Base-by-base conservation (phyloP, 768 basidiomycete genomes). In the Boletus pseudopeckii region DNA sequence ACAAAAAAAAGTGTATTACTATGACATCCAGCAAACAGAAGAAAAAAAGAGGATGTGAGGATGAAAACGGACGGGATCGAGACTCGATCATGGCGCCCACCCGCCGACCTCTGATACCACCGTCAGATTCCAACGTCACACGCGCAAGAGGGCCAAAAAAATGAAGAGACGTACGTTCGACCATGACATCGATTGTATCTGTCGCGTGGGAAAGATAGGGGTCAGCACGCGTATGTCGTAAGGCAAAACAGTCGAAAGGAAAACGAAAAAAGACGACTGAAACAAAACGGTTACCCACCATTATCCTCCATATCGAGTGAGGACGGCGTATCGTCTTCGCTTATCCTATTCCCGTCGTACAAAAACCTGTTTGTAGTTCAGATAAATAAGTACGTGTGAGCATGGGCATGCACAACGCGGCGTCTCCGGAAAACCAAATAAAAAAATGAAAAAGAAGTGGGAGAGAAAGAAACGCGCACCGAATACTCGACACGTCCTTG, bases 181-280 rank as follows among this genome's bases (percentile, higher is more conserved):
- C 89, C 88, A 94, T 91, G 57, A 95, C 94, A 79, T 98, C 94
- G 72, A 98, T 93, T 7, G 92, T 85, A 69, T 98, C 94, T 85
- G 63, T 33, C 15, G 8, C 6, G 10, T 10, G 5, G 4, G 24
- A 30, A 39, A 22, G 47, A 52, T 30, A 54, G 43, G 51, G 55
- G 49, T 56, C 30, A 57, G 32, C 39, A 36, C 22, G 30, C 24
- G 38, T 18, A 24, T 4, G 20, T n/a, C 7, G 17, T 5, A 22
- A 26, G 5, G 22, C 40, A 20, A 18, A 18, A 40, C 20, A 10
- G 17, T 7, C 20, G 20, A 28, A 15, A 22, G n/a, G 18, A 17
- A 10, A 26, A 40, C 9, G 13, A 15, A 20, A 50, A 33, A 51
- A 22, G 48, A 53, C 60, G 14, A 20, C 34, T 7, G 39, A 33